Base-by-base conservation (phyloP, 208 protist species). In the Perkinsela sp. region DNA sequence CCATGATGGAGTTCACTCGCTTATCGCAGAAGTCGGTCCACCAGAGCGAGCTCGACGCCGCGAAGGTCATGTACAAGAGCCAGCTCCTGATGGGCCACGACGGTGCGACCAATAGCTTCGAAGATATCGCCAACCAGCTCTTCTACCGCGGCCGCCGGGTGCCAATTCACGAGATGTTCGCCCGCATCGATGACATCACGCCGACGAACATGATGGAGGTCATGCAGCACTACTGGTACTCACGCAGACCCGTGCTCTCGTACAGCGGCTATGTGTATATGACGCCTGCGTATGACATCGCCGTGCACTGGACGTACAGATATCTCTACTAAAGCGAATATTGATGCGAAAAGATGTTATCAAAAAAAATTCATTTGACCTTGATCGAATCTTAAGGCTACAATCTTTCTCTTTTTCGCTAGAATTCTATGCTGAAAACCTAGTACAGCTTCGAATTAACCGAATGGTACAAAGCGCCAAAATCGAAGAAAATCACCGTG, bases 171-270 rank as follows among this genome's bases (percentile, higher is more conserved):
- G 84, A 92, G 78, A 88, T 89, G 83, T 92, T 87, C 80, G 82
- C 83, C 75, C 82, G 87, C 72, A 90, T 92, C 70, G 85, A 92
- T 71, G 83, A 89, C 75, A 79, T 86, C 57, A 90, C 87, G 40
- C 79, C 77, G 57, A 86, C 69, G 69, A 85, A 90, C 72, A 69
- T 90, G 13, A 83, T 88, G 75, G 82, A 90, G 72, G 83, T 88
- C 31, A 73, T 90, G 31, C 80, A 90, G 74, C 83, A 90, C 78
- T 92, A 92, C 77, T 92, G 87, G 79, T 88, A 89, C 78, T 81
- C 80, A 67, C 77, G 83, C 70, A 86, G 88, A 74, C 87, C 85
- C 31, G 82, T 87, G 48, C 85, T 85, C 77, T 88, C 84, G 71
- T 89, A 87, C 72, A 76, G 83, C 67, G 87, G 87, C 69, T 85